A percentile compares a stretch with the other conserved stretches of the same genome.
Conservation (phyloP, 2,329 filamentous ascomycete species). For the Helminthosporium solani region DNA sequence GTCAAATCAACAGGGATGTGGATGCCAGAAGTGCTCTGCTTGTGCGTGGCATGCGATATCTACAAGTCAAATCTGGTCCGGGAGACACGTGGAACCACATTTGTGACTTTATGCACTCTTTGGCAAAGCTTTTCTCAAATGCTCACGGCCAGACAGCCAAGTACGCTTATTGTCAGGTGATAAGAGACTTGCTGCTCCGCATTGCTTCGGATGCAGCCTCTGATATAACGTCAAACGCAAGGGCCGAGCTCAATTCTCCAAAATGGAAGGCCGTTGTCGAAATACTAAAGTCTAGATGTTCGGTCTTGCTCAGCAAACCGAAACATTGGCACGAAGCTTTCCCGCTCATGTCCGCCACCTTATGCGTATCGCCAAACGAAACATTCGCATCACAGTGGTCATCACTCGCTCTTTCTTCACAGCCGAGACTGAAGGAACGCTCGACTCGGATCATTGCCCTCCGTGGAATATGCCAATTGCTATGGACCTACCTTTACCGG, state of each 20-base stretch:
- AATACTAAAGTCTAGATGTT: constrained; percentile 73
- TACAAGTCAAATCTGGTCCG: constrained; percentile 73
- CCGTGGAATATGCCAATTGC: constrained; percentile 82
- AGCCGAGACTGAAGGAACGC: constrained; percentile 82
- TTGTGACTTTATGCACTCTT: constrained; percentile 80
- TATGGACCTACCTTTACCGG: constrained; percentile 94
- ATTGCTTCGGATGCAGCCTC: constrained; percentile 78
- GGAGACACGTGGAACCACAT: constrained; percentile 79
- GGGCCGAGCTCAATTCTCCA: constrained; percentile 71
- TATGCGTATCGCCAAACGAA: constrained; percentile 86
- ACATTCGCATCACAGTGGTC: constrained; percentile 85
- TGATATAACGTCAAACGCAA: constrained; percentile 72
- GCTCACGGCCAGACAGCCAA: constrained; percentile 90
- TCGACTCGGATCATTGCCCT: constrained; percentile 75
- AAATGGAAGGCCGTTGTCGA: constrained; percentile 87
- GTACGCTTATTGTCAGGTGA: constrained; percentile 88
- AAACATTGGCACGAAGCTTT: constrained; percentile 90
- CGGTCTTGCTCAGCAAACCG: constrained; percentile 85
- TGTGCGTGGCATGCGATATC: constrained; percentile 85
- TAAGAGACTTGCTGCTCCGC: constrained; percentile 82
- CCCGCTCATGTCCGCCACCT: constrained; percentile 79
- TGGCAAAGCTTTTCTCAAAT: constrained; percentile 79
- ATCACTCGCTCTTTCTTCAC: constrained; percentile 73
- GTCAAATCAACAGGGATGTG: constrained; percentile 63
- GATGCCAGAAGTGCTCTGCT: constrained; percentile 86